These are phyloP conservation scores for Clonostachys solani DNA, from an alignment of 2,329 filamentous ascomycete genomes.

Conservation along the genomic window DNA sequence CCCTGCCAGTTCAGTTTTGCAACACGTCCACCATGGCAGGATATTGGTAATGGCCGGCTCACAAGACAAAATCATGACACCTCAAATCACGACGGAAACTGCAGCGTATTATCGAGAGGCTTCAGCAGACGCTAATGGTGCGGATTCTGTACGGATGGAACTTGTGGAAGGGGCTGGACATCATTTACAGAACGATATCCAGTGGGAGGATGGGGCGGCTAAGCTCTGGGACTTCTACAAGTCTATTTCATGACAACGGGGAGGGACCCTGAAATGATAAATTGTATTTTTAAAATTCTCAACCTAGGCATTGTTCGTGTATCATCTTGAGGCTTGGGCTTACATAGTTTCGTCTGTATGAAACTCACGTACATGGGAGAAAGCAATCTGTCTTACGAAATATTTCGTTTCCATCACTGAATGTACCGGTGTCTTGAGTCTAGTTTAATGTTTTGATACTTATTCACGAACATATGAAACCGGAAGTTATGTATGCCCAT, in stretches of 20 bases:
- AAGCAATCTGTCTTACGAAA: too few relatives aligned
- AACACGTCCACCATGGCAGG: slow-evolving; percentile 22
- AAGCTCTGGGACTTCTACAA: slow-evolving; percentile 36
- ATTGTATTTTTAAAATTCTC: too few relatives aligned
- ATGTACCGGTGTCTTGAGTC: too few relatives aligned
- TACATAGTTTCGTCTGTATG: too few relatives aligned
- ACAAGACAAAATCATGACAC: slow-evolving; percentile 34
- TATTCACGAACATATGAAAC: too few relatives aligned
- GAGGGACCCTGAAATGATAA: too few relatives aligned
- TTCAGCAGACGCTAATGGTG: slow-evolving; percentile 22
- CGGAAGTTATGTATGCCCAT: too few relatives aligned
- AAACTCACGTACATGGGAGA: too few relatives aligned
- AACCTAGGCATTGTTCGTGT: too few relatives aligned
- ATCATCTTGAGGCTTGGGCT: too few relatives aligned
- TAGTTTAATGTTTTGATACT: too few relatives aligned
- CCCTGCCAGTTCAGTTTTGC: slow-evolving; percentile 30
- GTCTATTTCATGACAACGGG: neutral
- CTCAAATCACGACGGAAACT: slow-evolving; percentile 17
- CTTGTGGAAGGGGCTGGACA: slow-evolving; percentile 41
- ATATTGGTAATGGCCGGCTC: slow-evolving; percentile 33
- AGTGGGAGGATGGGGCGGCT: slow-evolving; percentile 39
- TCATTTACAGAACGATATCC: slow-evolving; percentile 48
- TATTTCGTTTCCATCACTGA: too few relatives aligned
- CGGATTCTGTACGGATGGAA: slow-evolving; percentile 32
- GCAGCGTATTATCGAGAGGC: neutral